These are phyloP conservation scores for Henningerozyma blattae DNA, from an alignment of 805 yeast species.

Conservation along the genomic window DNA sequence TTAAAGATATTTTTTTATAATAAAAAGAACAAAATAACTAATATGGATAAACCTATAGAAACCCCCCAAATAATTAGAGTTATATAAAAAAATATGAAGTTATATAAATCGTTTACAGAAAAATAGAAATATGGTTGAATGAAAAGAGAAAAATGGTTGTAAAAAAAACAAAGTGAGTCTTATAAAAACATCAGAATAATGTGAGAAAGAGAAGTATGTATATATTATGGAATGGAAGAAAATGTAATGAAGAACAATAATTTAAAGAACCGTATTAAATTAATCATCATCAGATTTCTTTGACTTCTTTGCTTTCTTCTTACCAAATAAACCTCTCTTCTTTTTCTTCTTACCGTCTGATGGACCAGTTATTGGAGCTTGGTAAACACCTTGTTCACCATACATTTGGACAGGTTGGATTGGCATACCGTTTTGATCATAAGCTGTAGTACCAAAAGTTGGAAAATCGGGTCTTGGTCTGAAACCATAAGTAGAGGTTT, in stretches of 20 bases:
- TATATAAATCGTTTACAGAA: no score
- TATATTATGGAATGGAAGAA: no score
- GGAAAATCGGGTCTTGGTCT: constrained; percentile 65
- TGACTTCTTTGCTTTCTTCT: constrained; percentile 37
- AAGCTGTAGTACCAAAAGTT: constrained; percentile 17
- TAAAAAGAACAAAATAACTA: no score
- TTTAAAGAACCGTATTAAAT: neutral
- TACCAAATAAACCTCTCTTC: constrained; percentile 71
- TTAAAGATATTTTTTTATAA: no score
- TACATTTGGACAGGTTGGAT: constrained; percentile 18
- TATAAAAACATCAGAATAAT: neutral
- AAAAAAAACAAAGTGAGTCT: neutral
- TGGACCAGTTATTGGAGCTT: constrained; percentile 34
- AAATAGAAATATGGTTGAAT: neutral
- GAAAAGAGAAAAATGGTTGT: neutral
- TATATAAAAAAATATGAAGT: no score
- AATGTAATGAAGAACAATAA: neutral
- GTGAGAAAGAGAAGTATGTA: neutral
- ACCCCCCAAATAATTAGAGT: no score
- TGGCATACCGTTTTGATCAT: constrained; percentile 12
- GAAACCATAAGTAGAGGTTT: constrained; percentile 72
- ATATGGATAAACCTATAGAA: no score
- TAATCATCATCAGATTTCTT: neutral
- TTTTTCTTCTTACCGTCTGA: constrained; percentile 22
- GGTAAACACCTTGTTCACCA: constrained; percentile 47